Evolutionary conservation across 1,139 yeast genomes (phyloP).

Genomic region (Kurtzmaniella quercitrusa): DNA sequence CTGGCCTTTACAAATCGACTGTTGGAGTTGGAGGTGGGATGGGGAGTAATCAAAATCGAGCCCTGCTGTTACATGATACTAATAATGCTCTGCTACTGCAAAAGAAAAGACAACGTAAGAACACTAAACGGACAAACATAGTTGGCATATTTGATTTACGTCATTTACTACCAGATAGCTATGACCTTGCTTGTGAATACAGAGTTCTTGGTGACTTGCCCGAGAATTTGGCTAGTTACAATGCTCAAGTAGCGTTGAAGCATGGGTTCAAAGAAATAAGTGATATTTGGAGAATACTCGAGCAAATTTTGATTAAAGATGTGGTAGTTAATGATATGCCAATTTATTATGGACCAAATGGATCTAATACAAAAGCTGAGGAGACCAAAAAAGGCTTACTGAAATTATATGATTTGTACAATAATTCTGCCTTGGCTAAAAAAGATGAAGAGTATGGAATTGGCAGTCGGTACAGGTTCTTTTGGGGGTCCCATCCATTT

Average conservation of each 20-base stretch:
- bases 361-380: background rate
- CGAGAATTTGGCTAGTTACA: slow-evolving; percentile 60
- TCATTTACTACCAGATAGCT: slow-evolving; percentile 70
- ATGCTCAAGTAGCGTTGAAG: slow-evolving; percentile 66
- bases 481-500: slow-evolving; percentile 82
- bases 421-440: slow-evolving; percentile 16
- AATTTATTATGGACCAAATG: slow-evolving; percentile 8
- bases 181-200: slow-evolving; percentile 75
- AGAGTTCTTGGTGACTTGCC: slow-evolving; percentile 65
- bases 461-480: slow-evolving; percentile 29
- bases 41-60: background rate
- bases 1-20: slow-evolving; percentile 40
- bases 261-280: slow-evolving; percentile 61
- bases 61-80: slow-evolving; percentile 1
- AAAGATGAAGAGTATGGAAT: slow-evolving; percentile 6
- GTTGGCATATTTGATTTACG: slow-evolving; percentile 65
- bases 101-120: slow-evolving; percentile 12
- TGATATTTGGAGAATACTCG: slow-evolving; percentile 74
- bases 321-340: slow-evolving; percentile 15
- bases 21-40: slow-evolving; percentile 35
- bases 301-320: slow-evolving; percentile 37
- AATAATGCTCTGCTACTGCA: slow-evolving; percentile 6
- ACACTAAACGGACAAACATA: slow-evolving; percentile 33
- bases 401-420: slow-evolving; percentile 8
- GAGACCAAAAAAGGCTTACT: background rate